Evolutionary conservation across 257 asterid genomes (phyloP), one percentile per base, ranked within the genome.

Genomic region (Salvia rosmarinus): DNA sequence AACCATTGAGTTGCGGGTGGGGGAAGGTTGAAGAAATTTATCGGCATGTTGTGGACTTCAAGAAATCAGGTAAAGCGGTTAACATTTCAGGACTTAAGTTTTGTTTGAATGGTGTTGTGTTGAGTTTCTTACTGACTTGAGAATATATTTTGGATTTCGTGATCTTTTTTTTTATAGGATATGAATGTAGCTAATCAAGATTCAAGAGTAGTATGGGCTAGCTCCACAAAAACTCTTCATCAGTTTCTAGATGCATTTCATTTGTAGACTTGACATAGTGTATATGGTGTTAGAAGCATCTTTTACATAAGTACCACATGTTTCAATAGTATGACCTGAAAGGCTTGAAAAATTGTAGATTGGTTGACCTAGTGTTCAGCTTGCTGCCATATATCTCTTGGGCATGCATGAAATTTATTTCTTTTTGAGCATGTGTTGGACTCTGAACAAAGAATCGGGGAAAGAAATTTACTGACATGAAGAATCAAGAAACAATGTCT

Each of bases 1-100:
- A 91, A 77, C 89, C 88, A 4, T 81, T 94, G 86, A 82, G 25
- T 72, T 89, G 96, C 71, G 99, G 99, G 39, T 94, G 99, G 99
- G 99, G 96, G 12, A 94, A 91, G 80, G 95, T 85, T 72, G 99
- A 94, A 85, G 99, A 94, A 81, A 91, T 94, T 71, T 85, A 88
- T 71, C 88, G 99, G 85, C 98, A 94, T 68, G 54, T 94, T n/a
- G 63, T 86, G 77, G 93, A 89, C 81, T 94, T 88, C 71, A 91
- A 79, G 80, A 94, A 94, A 87, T 94, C 99, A 86, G 99, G 99
- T 88, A 71, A 12, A 1, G 5, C 14, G 64, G 10, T 65, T 23
- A 20, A 12, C 6, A 16, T 49, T 62, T 55, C 42, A 55, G 70
- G 34, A 7, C 9, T 70, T 49, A 14, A 67, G 59, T 19, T 75